Evolutionary conservation across 2,329 filamentous ascomycete genomes (phyloP), one percentile per base, ranked within the genome.

Genomic region (Ophiostoma angusticollis): DNA sequence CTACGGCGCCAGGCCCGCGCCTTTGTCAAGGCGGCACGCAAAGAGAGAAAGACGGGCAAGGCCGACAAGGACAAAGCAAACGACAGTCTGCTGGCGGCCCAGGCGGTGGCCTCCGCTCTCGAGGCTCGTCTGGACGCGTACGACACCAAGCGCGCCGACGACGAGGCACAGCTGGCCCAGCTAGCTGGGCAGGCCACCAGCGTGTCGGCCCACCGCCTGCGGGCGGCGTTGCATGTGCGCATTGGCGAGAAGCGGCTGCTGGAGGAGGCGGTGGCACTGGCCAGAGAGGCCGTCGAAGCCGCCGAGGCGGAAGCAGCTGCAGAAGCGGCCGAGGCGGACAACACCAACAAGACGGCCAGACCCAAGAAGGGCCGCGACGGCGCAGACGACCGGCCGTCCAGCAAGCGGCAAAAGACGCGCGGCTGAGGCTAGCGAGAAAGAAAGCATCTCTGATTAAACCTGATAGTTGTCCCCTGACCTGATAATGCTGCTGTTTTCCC

Each of bases 1-100:
- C 57, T 76, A n/a, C 55, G 59, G 8, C 62, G 66, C 37, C 70
- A 73, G 49, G 59, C 74, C 31, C 64, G 68, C 48, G 49, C 53
- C 0, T 58, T 72, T 18, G 54, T 73, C 38, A 73, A 72, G 50
- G 58, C 57, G 2, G 50, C 69, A 8, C 62, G 65, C 43, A 71
- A 69, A 57, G 60, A 0, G 53, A 57, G 3, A 25, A 35, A 35
- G 22, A 22, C 9, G 12, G 31, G 35, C 33, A 45, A 45, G 25
- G 34, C n/a, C 11, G 27, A 31, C 31, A 40, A 44, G n/a, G 18
- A 21, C 18, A 30, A 27, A 21, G 18, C n/a, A n/a, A 27, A 29
- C 12, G 28, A 9, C 14, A 33, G 36, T 18, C 5, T 25, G 9
- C 16, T 23, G 14, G 22, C 14, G 16, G 31, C 33, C 11, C 36